These are phyloP conservation scores for Zychaea mexicana DNA, from an alignment of 371 early-diverging fungal species.

Conservation along the genomic window DNA sequence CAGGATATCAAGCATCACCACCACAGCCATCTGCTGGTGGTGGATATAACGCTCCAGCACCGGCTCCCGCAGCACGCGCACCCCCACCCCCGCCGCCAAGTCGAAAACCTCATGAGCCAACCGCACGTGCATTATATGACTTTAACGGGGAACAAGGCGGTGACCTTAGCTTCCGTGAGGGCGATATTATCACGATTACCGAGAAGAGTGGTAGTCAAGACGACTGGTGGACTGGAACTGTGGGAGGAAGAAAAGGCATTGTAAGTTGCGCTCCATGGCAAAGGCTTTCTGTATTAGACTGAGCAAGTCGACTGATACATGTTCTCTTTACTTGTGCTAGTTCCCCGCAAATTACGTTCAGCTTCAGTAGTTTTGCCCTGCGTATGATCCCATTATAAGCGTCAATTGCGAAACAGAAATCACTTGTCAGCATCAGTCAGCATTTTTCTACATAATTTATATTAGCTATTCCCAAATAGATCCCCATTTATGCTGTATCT, in stretches of 20 bases:
- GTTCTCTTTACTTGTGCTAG: slow-evolving; percentile 16
- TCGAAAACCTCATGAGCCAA: slow-evolving; percentile 31
- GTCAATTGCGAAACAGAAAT: too few species aligned
- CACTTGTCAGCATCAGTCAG: too few species aligned
- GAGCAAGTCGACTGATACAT: not conserved
- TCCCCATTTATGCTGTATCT: too few species aligned
- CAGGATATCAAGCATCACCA: not conserved
- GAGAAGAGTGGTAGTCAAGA: slow-evolving; percentile 65
- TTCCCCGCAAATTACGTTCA: slow-evolving; percentile 88
- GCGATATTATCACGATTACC: slow-evolving; percentile 72
- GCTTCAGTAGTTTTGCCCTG: slow-evolving; percentile 26
- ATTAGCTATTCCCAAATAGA: too few species aligned
- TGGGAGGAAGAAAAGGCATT: slow-evolving; percentile 62
- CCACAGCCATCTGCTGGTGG: not conserved
- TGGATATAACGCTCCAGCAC: not conserved
- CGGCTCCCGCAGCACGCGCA: slow-evolving; percentile 8
- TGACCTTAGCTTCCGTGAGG: slow-evolving; percentile 73
- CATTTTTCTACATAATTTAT: too few species aligned
- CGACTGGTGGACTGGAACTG: slow-evolving; percentile 84
- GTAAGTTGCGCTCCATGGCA: slow-evolving; percentile 34
- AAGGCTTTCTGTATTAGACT: not conserved
- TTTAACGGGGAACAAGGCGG: slow-evolving; percentile 70
- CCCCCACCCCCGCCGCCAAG: slow-evolving; percentile 39
- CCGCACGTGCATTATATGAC: slow-evolving; percentile 72
- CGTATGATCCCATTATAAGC: not conserved